Base-by-base conservation (phyloP, 2,329 filamentous ascomycete genomes). In the Amauroascus verrucosus region DNA sequence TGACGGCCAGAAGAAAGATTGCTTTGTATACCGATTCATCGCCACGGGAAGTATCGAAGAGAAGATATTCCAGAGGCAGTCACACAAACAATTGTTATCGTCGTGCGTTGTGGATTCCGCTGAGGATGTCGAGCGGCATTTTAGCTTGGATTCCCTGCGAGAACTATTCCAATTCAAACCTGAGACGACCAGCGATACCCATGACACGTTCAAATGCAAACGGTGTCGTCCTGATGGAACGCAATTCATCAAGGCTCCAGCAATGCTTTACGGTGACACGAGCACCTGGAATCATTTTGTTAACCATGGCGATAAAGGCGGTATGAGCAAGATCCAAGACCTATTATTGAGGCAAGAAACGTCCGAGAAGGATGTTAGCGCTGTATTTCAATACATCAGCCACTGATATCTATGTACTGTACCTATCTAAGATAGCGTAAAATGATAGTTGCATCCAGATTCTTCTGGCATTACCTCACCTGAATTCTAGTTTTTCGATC, bases 241-340 rank as follows among this genome's bases (percentile, higher is more conserved):
- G 57, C 93, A 98, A 70, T 81, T 80, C 58, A 80, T 96, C 64
- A 97, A 96, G 68, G 88, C 91, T 1, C 86, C 86, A 3, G 93
- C 93, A 1, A 91, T 97, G 84, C 73, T 98, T 56, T 98, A 98
- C 65, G 93, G 93, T 50, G 93, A 98, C 65, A 97, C 93, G 20
- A 97, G 89, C 70, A 91, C 88, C n/a, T 98, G 93, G 93, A 98
- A 98, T 64, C 93, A 98, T 69, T 95, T 96, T 71, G 80, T 85
- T 41, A 96, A 95, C 62, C 80, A 83, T 57, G 81, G 80, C 2
- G 78, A 78, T 59, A 72, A 74, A 5, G 81, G 81, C 0, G 84
- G 81, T 0, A 70, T 98, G 64, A 79, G 81, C 58, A 78, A 80
- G 56, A 98, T 98, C 55, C 91, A 98, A 69, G 93, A 98, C 73